A percentile compares a stretch with the other conserved stretches of the same genome.
phyloP scores from a whole-genome alignment of 768 basidiomycete genomes.

The Calocybe cyanea region DNA sequence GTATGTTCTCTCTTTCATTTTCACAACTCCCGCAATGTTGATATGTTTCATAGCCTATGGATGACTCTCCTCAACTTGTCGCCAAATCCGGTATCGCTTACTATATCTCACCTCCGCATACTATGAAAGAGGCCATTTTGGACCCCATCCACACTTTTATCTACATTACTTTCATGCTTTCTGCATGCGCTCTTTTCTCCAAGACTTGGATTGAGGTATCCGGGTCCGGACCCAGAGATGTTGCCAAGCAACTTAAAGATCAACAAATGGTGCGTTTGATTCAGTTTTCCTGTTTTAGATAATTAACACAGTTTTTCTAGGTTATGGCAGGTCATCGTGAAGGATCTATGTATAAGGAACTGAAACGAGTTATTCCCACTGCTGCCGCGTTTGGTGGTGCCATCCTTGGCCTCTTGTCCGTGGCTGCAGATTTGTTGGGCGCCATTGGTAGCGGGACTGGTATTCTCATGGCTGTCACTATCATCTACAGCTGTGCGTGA shows the following conservation, averaged over 20 bases:
- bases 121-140: constrained; percentile 77
- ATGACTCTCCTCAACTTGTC: constrained; percentile 88
- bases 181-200: constrained; percentile 94
- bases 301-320: constrained; percentile 25
- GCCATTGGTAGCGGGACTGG: constrained; percentile 95
- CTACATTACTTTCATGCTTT: constrained; percentile 90
- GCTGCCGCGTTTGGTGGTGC: constrained; percentile 97
- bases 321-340: constrained; percentile 91
- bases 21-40: background rate
- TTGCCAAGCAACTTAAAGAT: constrained; percentile 98
- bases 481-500: constrained; percentile 86
- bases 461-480: constrained; percentile 97
- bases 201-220: constrained; percentile 99
- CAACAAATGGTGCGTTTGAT: constrained; percentile 78
- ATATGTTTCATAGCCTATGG: constrained; percentile 74
- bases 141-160: constrained; percentile 93
- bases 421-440: constrained; percentile 91
- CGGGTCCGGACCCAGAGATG: constrained; percentile 90
- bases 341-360: constrained; percentile 98
- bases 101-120: constrained; percentile 98
- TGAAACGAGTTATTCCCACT: constrained; percentile 96
- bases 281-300: background rate
- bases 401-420: constrained; percentile 88
- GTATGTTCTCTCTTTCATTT: constrained; percentile 38
- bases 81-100: constrained; percentile 92